Evolutionary conservation across 345 rosid species (phyloP), one percentile per base, ranked within the genome.

Genomic region (Reutealis trisperma): DNA sequence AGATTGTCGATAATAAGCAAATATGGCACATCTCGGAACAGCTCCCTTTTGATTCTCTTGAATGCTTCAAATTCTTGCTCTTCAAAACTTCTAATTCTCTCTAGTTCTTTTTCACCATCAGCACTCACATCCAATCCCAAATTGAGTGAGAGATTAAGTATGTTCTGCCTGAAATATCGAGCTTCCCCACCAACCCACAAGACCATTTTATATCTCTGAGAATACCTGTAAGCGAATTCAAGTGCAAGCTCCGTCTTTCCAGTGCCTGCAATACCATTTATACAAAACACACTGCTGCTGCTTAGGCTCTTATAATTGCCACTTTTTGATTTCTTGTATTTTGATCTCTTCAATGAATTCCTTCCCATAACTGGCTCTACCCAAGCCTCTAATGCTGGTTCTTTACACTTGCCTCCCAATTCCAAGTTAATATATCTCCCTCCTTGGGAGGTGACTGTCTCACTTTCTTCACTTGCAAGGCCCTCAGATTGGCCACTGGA

Each of bases 141-240:
- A 49, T 84, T 88, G 59, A 90, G 85, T 10, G 98, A 94, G 44
- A 94, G 84, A 76, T 89, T 94, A 82, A 94, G 68, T 82, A 94
- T 75, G 83, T 94, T 93, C 79, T 94, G 97, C 82, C 94, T 84
- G 76, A 91, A 88, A 81, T 91, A 90, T 65, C 91, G 78, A 61
- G 91, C 92, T 83, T 94, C 98, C 14, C 99, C 99, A 21, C 97
- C 95, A 2, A 91, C 87, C 97, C 99, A 94, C 77, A 94, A 79
- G 22, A 93, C 93, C 97, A 85, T 90, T 85, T 93, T 94, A 73
- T 94, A 94, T 84, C 97, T 89, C 79, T 91, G 96, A 59, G 89
- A 86, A 80, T 90, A 87, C 81, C 93, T 84, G 72, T 91, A 83
- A 55, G 94, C 97, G 58, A 89, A 94, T 70, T 94, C 98, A 77